phyloP scores from a whole-genome alignment of 176 grass and related monocot species.

The Lolium multiflorum region DNA sequence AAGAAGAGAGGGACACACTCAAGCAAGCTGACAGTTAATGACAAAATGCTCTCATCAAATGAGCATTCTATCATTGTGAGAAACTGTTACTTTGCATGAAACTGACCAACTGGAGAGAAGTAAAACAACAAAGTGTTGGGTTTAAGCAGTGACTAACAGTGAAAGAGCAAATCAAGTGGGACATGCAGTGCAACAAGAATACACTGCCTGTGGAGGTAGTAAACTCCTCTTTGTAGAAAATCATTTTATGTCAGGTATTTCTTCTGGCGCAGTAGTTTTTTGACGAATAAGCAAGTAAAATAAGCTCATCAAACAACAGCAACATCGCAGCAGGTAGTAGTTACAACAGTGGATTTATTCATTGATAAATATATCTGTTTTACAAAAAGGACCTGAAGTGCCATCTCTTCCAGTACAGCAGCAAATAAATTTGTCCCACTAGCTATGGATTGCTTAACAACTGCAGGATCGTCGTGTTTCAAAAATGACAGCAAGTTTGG shows the following conservation, averaged over 20 bases:
- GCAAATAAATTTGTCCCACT: slow-evolving; percentile 95
- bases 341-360: slow-evolving; percentile 73
- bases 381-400: slow-evolving; percentile 99
- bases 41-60: slow-evolving; percentile 41
- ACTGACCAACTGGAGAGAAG: slow-evolving; percentile 37
- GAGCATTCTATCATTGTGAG: slow-evolving; percentile 45
- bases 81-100: slow-evolving; percentile 37
- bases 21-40: background rate
- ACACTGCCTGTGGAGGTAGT: slow-evolving; percentile 19
- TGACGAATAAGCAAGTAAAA: slow-evolving; percentile 48
- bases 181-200: slow-evolving; percentile 40
- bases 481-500: slow-evolving; percentile 96
- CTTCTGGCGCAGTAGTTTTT: slow-evolving; percentile 29
- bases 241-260: slow-evolving; percentile 35
- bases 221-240: slow-evolving; percentile 24
- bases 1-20: slow-evolving; percentile 4
- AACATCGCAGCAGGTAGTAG: slow-evolving; percentile 55
- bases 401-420: slow-evolving; percentile 98
- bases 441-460: slow-evolving; percentile 98
- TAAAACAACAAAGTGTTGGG: slow-evolving; percentile 42
- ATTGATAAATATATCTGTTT: slow-evolving; percentile 82
- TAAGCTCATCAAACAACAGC: slow-evolving; percentile 48
- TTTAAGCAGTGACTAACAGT: slow-evolving; percentile 32
- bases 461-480: slow-evolving; percentile 69
- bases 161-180: slow-evolving; percentile 15